Percentiles rank a stretch among this genome's conserved stretches.
Evolutionary conservation across 768 basidiomycete species (phyloP).

Genomic region (Lactarius pseudohatsudake): DNA sequence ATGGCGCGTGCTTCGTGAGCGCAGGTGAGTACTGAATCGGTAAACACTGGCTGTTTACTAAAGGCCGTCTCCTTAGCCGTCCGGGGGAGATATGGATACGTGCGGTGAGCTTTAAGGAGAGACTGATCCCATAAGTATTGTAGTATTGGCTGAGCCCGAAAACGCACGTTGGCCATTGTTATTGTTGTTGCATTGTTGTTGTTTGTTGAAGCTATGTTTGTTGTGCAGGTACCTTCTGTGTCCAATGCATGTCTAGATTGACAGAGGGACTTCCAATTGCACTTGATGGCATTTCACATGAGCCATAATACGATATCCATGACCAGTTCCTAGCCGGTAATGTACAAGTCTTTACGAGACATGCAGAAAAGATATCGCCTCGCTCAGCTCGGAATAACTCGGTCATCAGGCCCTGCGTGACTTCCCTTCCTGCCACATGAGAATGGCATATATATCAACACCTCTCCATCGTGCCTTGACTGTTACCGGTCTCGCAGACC

Average conservation of each 20-base stretch:
- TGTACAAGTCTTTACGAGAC: not conserved
- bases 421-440: not conserved
- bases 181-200: slow-evolving; percentile 20
- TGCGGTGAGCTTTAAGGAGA: slow-evolving; percentile 65
- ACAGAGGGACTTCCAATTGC: not conserved
- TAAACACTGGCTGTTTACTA: slow-evolving; percentile 15
- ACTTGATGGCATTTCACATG: not conserved
- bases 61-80: slow-evolving; percentile 44
- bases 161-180: not conserved
- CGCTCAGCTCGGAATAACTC: not conserved
- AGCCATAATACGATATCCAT: not conserved
- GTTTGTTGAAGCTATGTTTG: not conserved
- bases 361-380: not conserved
- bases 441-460: slow-evolving; percentile 6
- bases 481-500: not conserved
- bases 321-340: not conserved
- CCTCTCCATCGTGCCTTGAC: not conserved
- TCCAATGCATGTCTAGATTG: not conserved
- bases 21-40: slow-evolving; percentile 50
- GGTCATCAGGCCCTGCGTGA: too few species aligned
- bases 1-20: slow-evolving; percentile 74
- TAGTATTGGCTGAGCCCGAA: slow-evolving; percentile 33
- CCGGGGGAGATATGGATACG: slow-evolving; percentile 74
- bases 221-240: slow-evolving; percentile 2
- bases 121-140: slow-evolving; percentile 41